These are phyloP conservation scores for Bruguiera parviflora DNA, from an alignment of 345 rosid genomes.

Conservation along the genomic window DNA sequence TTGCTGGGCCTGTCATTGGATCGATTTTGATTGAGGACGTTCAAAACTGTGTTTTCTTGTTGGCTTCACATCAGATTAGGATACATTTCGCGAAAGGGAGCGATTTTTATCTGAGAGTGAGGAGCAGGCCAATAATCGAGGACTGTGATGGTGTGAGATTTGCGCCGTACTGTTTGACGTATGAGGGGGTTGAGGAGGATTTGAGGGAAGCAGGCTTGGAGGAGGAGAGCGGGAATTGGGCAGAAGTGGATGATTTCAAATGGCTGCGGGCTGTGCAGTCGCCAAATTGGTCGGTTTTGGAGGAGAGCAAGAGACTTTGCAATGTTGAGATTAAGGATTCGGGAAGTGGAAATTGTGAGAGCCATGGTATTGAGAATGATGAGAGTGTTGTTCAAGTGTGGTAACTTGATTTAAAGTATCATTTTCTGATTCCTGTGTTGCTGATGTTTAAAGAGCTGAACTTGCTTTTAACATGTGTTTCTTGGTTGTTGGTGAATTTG, in stretches of 20 bases:
- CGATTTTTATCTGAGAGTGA: conserved; percentile 75
- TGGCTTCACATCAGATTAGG: conserved; percentile 88
- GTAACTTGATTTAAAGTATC: conserved; percentile 3
- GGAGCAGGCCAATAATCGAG: conserved; percentile 88
- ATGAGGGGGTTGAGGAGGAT: conserved; percentile 66
- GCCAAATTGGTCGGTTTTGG: conserved; percentile 77
- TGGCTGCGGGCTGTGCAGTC: conserved; percentile 83
- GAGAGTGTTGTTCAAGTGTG: neutral
- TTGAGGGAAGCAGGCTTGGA: conserved; percentile 52
- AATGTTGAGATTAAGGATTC: conserved; percentile 26
- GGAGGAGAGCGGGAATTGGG: conserved; percentile 68
- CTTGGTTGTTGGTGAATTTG: neutral
- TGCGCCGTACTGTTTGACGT: conserved; percentile 70
- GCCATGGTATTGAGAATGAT: neutral
- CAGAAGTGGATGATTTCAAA: conserved; percentile 80
- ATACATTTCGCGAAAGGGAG: conserved; percentile 57
- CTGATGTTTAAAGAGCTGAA: neutral
- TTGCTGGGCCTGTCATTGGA: conserved; percentile 67
- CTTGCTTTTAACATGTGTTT: neutral
- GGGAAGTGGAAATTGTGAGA: neutral
- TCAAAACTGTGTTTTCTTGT: conserved; percentile 54
- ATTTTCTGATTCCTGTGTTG: neutral
- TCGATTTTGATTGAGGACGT: conserved; percentile 78
- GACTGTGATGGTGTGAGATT: conserved; percentile 63
- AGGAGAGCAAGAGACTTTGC: conserved; percentile 48